Base-by-base conservation (phyloP, 2,329 filamentous ascomycete genomes). In the Dothistroma septosporum region DNA sequence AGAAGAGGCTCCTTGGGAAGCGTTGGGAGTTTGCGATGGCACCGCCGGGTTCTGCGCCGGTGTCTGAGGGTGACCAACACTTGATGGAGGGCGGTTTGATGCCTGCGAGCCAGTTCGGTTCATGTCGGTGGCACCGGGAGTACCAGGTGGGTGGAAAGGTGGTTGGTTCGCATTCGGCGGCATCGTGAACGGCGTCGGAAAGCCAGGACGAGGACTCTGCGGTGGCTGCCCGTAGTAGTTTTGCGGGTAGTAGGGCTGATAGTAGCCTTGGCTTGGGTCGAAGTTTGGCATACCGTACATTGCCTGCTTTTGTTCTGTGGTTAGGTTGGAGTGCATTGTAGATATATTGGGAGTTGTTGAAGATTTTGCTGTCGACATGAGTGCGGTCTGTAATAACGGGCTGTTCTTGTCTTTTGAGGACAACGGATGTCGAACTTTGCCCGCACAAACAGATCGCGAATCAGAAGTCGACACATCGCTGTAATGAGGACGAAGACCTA, bases 61-160 rank as follows among this genome's bases (percentile, higher is more conserved):
- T 46, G 89, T 81, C 28, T 70, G 78, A 73, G 86, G 75, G 80
- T 90, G 83, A 50, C 83, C 82, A 33, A 86, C 75, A 68, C 83
- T 85, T 46, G 85, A 86, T 10, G 79, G 76, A 19, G 85, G 84
- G 64, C 84, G 80, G 76, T 83, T 69, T 76, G 90, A 90, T 59
- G 89, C 83, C 75, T 94, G 90, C 1, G 91, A 95, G 1, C 89
- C 85, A 62, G 86, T 92, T 68, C 92, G 88, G 1, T 92, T 94
- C 88, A 96, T 92, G 46, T 79, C 57, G 33, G 48, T 48, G n/a
- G 50, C 50, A 53, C 50, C 50, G 37, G 66, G 66, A 4, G 66
- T 64, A 22, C 55, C 78, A 60, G 84, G 78, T 64, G 87, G 82
- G 74, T 88, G 79, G 71, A 83, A 87, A 44, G 82, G 80, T 58